Evolutionary conservation across 2,329 filamentous ascomycete genomes (phyloP), one percentile per base, ranked within the genome.

Genomic region (Stagonosporopsis vannaccii): DNA sequence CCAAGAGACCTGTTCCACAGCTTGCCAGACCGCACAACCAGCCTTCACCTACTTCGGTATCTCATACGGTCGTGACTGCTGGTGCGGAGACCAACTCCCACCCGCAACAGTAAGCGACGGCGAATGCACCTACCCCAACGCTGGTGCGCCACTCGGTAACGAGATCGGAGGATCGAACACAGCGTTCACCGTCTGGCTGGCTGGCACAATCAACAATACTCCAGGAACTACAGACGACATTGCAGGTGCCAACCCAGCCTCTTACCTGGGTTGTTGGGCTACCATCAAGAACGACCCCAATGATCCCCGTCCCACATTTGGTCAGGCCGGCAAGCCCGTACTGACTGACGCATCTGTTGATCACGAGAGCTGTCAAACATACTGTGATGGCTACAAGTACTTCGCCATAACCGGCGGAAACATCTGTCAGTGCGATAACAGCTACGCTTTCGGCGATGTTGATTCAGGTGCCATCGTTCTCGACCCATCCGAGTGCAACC

Each of bases 341-440:
- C 3, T 12, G 28, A 6, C 28, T 9, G 11, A 6, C 28, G 12
- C 28, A 3, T 5, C 5, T 12, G 28, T 30, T 9, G 9, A 6
- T 12, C 44, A 47, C n/a, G 32, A 37, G 6, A 26, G 4, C 20
- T 56, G 52, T 22, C 19, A 40, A n/a, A 1, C 2, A 3, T 15
- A 7, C 15, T 45, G 40, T 11, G 15, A 11, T 2, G 40, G 17
- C 17, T 50, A 26, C 25, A 56, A 56, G 35, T 56, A 23, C 41
- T 56, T 56, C 23, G 52, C 22, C 28, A 17, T 56, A 3, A n/a
- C 22, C 8, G 33, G 17, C 26, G 46, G 52, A 1, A 26, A 41
- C 33, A 35, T 12, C 12, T 51, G 46, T 12, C 9, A 5, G 46
- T 51, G 52, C 17, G 47, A 36, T n/a, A 45, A 51, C 41, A 50